These are phyloP conservation scores for Lepidium didymum DNA, from an alignment of 345 rosid genomes.

Conservation along the genomic window DNA sequence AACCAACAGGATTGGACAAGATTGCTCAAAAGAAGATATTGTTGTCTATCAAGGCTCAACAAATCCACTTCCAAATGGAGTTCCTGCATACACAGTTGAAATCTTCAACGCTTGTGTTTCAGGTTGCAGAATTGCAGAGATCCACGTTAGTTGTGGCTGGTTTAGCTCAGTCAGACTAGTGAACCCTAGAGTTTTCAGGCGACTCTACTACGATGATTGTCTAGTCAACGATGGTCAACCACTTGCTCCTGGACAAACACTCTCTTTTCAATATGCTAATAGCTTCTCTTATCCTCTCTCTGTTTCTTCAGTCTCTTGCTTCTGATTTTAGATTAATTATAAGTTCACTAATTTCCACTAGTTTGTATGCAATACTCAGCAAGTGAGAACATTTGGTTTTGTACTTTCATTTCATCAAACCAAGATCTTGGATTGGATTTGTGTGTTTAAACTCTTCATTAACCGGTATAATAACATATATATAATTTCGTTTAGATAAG, in stretches of 20 bases:
- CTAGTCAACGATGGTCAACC: conserved; percentile 57
- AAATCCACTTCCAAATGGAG: conserved; percentile 53
- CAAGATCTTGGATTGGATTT: not conserved
- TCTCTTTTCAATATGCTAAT: conserved; percentile 63
- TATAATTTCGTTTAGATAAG: no score
- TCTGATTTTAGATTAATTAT: conserved; percentile 11
- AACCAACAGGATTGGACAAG: conserved; percentile 39
- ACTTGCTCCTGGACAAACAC: conserved; percentile 49
- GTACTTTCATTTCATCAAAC: not conserved
- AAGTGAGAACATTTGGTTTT: not conserved
- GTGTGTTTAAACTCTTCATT: not conserved
- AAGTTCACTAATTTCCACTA: not conserved
- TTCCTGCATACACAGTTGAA: conserved; percentile 57
- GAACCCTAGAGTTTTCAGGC: conserved; percentile 51
- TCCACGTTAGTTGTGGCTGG: conserved; percentile 71
- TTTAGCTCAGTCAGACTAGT: conserved; percentile 55
- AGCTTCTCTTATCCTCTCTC: conserved; percentile 55
- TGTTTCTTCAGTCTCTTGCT: conserved; percentile 48
- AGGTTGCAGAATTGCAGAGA: conserved; percentile 49
- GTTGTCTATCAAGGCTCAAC: conserved; percentile 49
- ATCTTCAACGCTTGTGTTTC: conserved; percentile 44
- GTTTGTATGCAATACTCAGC: not conserved
- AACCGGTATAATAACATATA: not conserved
- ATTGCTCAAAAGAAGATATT: conserved; percentile 61
- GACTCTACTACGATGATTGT: conserved; percentile 56